Evolutionary conservation across 345 rosid species (phyloP), one percentile per base, ranked within the genome.

Genomic region (Cardamine resedifolia): DNA sequence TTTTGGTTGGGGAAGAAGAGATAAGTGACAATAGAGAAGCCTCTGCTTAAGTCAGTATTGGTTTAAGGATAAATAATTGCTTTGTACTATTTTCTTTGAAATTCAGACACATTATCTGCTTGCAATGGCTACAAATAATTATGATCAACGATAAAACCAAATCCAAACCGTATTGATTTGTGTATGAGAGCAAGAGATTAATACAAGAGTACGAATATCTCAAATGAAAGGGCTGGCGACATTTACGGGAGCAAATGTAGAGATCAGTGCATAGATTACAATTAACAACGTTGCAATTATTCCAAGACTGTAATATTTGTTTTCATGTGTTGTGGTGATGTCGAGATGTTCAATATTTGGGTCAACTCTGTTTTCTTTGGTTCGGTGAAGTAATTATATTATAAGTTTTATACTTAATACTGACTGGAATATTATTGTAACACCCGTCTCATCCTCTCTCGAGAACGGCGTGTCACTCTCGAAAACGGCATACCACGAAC

Each of bases 1-100:
- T 86, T 38, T 57, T 83, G 62, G 70, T 56, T 59, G 79, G 77
- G 55, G 61, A 49, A 39, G 39, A 27, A 56, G 38, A 21, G 4
- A 27, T 16, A 31, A 36, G 26, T 19, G 24, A 48, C 24, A 60
- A 66, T 64, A 14, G 58, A 71, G 71, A 34, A 69, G 33, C 49
- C n/a, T 50, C 27, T 63, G 21, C 14, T 27, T 16, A 26, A 44
- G 15, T 10, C 33, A 8, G 2, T 59, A 20, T 45, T 48, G 24
- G 10, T 63, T 48, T 24, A 44, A 49, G 66, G 9, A 47, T 34
- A 5, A 16, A 7, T 7, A 59, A 16, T 12, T 48, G 60, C 12
- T 36, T 36, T 45, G 18, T 27, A n/a, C 28, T 23, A 4, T 49
- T 15, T 69, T 31, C 3, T 7, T 43, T 57, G 23, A 44, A 15